Base-by-base conservation (phyloP, 129 eudicot genomes). In the Mikania micrantha region DNA sequence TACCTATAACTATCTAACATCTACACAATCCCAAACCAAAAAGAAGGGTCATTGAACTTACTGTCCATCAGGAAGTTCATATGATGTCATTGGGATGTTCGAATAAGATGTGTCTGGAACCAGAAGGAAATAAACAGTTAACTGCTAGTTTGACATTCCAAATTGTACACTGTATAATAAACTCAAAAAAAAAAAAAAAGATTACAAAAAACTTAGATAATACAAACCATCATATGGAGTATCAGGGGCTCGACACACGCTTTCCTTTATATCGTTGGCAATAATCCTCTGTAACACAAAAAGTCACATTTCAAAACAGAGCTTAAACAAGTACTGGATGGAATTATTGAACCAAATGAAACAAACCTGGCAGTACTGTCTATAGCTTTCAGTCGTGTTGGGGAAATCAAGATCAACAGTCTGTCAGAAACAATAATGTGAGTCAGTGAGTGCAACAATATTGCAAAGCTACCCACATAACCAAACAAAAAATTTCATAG, bases 1-100 rank as follows among this genome's bases (percentile, higher is more conserved):
- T 22, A 22, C 59, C 34, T 49, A 24, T 36, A 48, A 63, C 63
- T 34, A 19, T 48, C 21, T 61, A 22, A 35, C 63, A 62, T 60
- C 69, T 68, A 20, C 19, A 17, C 35, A 53, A 66, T 28, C 27
- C 60, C 15, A 67, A 57, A 66, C 54, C 39, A 52, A 78, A 57
- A 17, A 59, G 19, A 47, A 35, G 19, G 0, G 25, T 60, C 24
- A 16, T 58, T 19, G 50, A 69, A 85, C 99, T 94, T 85, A 94
- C 99, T 94, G 99, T 61, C 99, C 99, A 79, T 94, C 99, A 73
- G 99, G 99, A 70, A 94, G 97, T 86, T 94, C 99, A 71, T 89
- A 94, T 31, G 99, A 67, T 34, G 96, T 89, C 99, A 89, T 94
- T 48, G 99, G 99, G 56, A 94, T 94, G 83, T 94, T 94, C 34